phyloP scores from a whole-genome alignment of 148 eudicot genomes.

The Euryodendron excelsum region DNA sequence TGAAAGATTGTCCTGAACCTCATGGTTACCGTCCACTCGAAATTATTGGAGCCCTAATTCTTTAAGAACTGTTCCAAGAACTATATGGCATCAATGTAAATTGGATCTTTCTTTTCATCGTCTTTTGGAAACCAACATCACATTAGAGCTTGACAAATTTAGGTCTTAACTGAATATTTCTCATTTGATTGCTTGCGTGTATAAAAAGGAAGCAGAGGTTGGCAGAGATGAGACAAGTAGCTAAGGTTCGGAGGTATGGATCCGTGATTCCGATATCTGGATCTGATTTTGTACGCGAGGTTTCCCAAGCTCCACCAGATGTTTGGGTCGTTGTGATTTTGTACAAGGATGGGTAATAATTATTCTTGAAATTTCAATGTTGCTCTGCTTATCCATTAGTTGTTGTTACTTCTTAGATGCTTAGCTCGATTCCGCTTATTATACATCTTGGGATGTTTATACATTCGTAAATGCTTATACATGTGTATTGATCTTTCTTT shows the following conservation, averaged over 20 bases:
- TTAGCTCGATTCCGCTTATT: not conserved
- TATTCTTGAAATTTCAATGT: not conserved
- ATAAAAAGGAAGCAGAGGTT: slow-evolving; percentile 73
- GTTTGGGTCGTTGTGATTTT: slow-evolving; percentile 89
- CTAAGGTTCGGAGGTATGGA: slow-evolving; percentile 74
- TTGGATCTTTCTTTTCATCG: not conserved
- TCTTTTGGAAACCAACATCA: no score
- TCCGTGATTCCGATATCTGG: slow-evolving; percentile 81
- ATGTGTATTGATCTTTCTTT: not conserved
- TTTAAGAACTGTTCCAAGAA: not conserved
- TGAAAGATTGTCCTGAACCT: not conserved
- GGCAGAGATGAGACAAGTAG: slow-evolving; percentile 67
- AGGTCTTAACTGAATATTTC: not conserved
- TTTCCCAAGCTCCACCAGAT: slow-evolving; percentile 88
- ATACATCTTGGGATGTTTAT: not conserved
- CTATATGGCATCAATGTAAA: not conserved
- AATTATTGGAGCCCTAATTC: no score
- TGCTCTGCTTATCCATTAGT: not conserved
- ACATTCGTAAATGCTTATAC: not conserved
- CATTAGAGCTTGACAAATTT: not conserved
- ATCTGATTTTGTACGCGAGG: slow-evolving; percentile 90
- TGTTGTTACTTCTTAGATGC: not conserved
- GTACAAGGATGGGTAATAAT: slow-evolving; percentile 81
- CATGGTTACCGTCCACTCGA: no score
- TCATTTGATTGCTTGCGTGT: slow-evolving; percentile 11